phyloP scores from a whole-genome alignment of 257 asterid genomes.

The Oldenlandia corymbosa region DNA sequence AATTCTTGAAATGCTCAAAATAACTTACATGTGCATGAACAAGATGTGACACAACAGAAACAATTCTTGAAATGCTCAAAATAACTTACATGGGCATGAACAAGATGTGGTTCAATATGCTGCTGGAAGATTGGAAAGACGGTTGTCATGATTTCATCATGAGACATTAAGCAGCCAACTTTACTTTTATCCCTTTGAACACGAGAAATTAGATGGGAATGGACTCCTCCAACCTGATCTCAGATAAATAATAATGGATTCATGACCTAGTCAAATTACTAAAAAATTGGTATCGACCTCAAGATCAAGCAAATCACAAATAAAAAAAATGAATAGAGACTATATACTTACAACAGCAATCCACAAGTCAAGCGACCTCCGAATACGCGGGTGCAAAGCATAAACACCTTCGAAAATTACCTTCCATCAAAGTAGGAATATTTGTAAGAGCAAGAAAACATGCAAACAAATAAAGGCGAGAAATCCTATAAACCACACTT shows the following conservation, averaged over 20 bases:
- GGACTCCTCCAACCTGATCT: slow-evolving; percentile 98
- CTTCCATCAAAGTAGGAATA: slow-evolving; percentile 32
- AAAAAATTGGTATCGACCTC: slow-evolving; percentile 7
- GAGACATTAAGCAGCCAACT: slow-evolving; percentile 85
- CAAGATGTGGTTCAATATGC: slow-evolving; percentile 99
- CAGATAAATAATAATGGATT: slow-evolving; percentile 16
- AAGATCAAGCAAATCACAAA: slow-evolving; percentile 17
- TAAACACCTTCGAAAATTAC: slow-evolving; percentile 97
- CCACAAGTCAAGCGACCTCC: slow-evolving; percentile 90
- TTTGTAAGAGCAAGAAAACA: background rate
- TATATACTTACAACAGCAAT: slow-evolving; percentile 90
- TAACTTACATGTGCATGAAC: slow-evolving; percentile 97
- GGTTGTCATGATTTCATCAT: slow-evolving; percentile 86
- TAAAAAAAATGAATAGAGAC: background rate
- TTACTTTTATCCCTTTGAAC: slow-evolving; percentile 97
- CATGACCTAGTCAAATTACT: slow-evolving; percentile 17
- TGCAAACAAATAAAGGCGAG: background rate
- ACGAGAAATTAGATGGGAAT: slow-evolving; percentile 95
- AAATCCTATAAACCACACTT: background rate
- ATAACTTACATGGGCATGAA: slow-evolving; percentile 93
- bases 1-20: slow-evolving; percentile 9
- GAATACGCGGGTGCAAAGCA: slow-evolving; percentile 94
- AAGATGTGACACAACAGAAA: slow-evolving; percentile 89
- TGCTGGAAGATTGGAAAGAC: slow-evolving; percentile 99
- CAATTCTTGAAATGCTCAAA: slow-evolving; percentile 5